Evolutionary conservation across 148 eudicot genomes (phyloP), one percentile per base, ranked within the genome.

Genomic region (Amaranthus hypochondriacus): DNA sequence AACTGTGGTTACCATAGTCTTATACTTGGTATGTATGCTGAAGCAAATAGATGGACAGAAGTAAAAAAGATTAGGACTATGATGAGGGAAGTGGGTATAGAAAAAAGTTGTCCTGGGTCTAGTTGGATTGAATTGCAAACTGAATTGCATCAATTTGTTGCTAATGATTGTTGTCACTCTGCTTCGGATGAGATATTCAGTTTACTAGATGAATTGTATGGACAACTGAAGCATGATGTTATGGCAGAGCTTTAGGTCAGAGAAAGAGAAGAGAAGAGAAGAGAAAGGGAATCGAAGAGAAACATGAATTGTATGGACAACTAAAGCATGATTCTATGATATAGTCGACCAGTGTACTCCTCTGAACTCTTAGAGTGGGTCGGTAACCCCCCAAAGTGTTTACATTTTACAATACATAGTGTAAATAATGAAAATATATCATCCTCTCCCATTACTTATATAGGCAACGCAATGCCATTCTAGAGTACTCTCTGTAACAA

Each of bases 91-190:
- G 57, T 64, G 5, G 84, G 84, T 9, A 58, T 81, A 5, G 84
- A 81, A 64, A 84, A 84, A 73, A 62, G 42, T 2, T 80, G 77
- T 65, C 84, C 87, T 11, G 87, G 78, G 55, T 84, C 80, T 48
- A 84, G 87, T 73, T 84, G 84, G 84, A 84, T 84, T 79, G 87
- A 81, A 69, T 55, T 76, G 78, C 82, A 56, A 18, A 69, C 62
- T 53, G 73, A 78, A 62, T 57, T 84, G 64, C 87, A 84, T 73
- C 84, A 84, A 73, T 84, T 84, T 51, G 74, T 75, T 73, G 87
- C 80, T 56, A 64, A 75, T 69, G 87, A 81, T 73, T 66, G 52
- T 71, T 81, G 74, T 61, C 87, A 84, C 61, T 72, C 78, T 49
- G 76, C 76, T 69, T 73, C 74, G 2, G 66, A 28, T 58, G 78